Conservation (phyloP, 306 rosid genomes). For the Morella rubra region DNA sequence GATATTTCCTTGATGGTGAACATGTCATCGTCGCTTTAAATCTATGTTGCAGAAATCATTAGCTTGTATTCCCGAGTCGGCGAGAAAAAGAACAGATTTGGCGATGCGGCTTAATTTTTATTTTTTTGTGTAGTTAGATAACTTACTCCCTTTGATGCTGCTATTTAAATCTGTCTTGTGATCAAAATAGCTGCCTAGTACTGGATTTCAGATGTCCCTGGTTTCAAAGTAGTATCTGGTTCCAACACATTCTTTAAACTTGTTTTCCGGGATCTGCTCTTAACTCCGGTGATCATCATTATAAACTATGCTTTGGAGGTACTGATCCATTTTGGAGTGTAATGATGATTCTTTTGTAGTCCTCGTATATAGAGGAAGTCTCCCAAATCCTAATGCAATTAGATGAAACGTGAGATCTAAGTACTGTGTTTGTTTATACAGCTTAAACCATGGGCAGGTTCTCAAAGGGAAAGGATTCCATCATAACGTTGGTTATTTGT, state of each 20-base stretch:
- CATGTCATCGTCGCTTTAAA: slow-evolving; percentile 31
- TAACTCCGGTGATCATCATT: background rate
- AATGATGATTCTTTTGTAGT: background rate
- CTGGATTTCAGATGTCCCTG: background rate
- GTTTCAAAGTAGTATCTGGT: background rate
- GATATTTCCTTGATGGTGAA: slow-evolving; percentile 25
- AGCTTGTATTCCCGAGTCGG: slow-evolving; percentile 34
- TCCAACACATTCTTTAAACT: background rate
- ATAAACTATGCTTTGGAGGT: background rate
- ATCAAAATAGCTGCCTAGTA: background rate
- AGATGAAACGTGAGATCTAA: background rate
- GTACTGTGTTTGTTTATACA: background rate
- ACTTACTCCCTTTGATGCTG: slow-evolving; percentile 10
- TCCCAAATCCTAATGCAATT: background rate
- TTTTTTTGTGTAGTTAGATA: slow-evolving; percentile 26
- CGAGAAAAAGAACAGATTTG: slow-evolving; percentile 35
- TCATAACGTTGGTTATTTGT: too few relatives aligned
- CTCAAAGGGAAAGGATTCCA: background rate
- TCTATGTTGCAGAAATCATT: slow-evolving; percentile 21
- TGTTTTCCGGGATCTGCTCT: background rate
- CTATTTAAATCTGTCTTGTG: slow-evolving; percentile 5
- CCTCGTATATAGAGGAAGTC: background rate
- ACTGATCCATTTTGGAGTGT: background rate
- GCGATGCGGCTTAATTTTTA: slow-evolving; percentile 42
- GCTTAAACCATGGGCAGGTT: background rate